Evolutionary conservation across 108 stramenopile genomes (phyloP).

Genomic region (Stephanodiscus triporus): DNA sequence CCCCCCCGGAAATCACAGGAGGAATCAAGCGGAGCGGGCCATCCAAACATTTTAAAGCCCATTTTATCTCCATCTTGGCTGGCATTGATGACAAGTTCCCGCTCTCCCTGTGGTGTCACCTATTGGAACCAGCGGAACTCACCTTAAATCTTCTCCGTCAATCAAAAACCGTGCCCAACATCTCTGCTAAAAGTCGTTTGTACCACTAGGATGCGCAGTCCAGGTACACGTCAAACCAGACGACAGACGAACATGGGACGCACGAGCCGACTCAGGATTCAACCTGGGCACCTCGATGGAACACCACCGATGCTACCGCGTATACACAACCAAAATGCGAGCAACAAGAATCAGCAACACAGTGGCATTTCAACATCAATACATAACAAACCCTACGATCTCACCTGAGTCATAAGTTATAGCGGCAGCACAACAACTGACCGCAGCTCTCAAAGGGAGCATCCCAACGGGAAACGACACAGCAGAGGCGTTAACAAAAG

Average conservation of each 20-base stretch:
- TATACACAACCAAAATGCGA: too few species aligned
- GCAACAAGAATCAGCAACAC: too few species aligned
- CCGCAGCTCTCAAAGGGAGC: too few species aligned
- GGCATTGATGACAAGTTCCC: conserved; percentile 12
- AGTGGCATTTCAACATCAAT: too few species aligned
- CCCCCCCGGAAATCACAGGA: conserved; percentile 12
- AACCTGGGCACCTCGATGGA: conserved; percentile 18
- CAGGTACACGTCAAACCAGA: background rate
- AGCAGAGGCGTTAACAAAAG: too few species aligned
- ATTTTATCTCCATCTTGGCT: conserved; percentile 5
- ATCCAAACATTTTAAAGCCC: conserved; percentile 20
- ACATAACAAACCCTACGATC: too few species aligned
- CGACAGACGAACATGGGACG: background rate
- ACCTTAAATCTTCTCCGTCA: conserved; percentile 6
- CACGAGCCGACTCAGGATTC: conserved; percentile 1
- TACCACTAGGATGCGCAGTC: conserved; percentile 14
- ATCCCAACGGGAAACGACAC: too few species aligned
- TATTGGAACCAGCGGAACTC: conserved; percentile 8
- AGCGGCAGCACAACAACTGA: too few species aligned
- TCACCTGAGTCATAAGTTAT: too few species aligned
- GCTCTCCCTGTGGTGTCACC: conserved; percentile 23
- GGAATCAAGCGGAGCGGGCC: conserved; percentile 14
- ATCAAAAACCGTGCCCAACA: conserved; percentile 5
- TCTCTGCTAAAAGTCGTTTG: conserved; percentile 13
- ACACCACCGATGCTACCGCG: too few species aligned